Evolutionary conservation across 805 yeast species (phyloP).

Genomic region (Candida peoriensis): DNA sequence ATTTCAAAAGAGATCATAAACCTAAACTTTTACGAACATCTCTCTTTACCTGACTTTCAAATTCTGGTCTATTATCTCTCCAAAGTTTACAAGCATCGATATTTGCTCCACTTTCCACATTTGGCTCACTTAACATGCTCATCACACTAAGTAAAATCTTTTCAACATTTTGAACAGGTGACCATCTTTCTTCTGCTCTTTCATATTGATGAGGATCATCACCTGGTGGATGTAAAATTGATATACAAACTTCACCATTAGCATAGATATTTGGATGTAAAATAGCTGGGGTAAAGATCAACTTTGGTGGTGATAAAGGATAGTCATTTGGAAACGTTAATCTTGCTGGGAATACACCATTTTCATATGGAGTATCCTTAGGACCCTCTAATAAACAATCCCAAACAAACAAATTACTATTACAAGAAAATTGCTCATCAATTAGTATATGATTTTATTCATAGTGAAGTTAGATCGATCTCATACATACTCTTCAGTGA

Average conservation of each 20-base stretch:
- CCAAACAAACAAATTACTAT: conserved; percentile 63
- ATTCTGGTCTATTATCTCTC: conserved; percentile 77
- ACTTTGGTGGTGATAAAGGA: conserved; percentile 76
- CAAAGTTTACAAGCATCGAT: conserved; percentile 76
- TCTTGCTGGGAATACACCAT: conserved; percentile 80
- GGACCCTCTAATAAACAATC: conserved; percentile 85
- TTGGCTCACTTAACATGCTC: conserved; percentile 97
- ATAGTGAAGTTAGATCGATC: no score
- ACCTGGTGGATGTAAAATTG: conserved; percentile 93
- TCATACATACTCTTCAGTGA: conserved; percentile 47
- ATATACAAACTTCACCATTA: conserved; percentile 94
- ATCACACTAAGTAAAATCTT: conserved; percentile 88
- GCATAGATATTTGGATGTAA: conserved; percentile 92
- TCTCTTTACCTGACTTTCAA: conserved; percentile 54
- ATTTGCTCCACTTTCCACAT: conserved; percentile 94
- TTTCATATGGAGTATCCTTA: conserved; percentile 76
- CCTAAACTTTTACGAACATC: conserved; percentile 75
- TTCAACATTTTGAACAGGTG: conserved; percentile 97
- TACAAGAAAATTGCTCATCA: no score
- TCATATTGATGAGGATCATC: conserved; percentile 97
- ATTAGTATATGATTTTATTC: no score
- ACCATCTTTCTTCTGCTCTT: conserved; percentile 94
- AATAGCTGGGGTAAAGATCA: conserved; percentile 73
- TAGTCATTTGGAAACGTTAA: conserved; percentile 73
- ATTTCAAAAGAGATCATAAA: conserved; percentile 40